A percentile compares a stretch with the other conserved stretches of the same genome.
Evolutionary conservation across 2,329 filamentous ascomycete species (phyloP).

Genomic region (Pseudomassariella vexata): DNA sequence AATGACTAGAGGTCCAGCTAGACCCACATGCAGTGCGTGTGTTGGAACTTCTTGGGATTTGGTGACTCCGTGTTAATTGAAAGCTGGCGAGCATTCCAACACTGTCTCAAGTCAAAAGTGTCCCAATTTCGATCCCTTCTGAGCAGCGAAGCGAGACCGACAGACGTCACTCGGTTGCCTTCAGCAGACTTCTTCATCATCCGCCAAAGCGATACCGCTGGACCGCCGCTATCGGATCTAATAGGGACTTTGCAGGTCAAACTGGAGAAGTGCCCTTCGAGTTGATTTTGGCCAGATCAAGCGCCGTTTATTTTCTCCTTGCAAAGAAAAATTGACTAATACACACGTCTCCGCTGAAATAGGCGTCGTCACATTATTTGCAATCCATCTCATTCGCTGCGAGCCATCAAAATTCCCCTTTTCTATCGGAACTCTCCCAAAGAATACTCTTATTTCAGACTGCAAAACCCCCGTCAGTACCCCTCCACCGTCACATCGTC

Average conservation of each 20-base stretch:
- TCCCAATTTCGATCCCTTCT: too few species aligned
- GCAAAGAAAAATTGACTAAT: conserved; percentile 15
- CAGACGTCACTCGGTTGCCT: too few species aligned
- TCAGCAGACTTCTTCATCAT: neutral
- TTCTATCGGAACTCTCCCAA: neutral
- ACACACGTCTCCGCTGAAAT: conserved; percentile 9
- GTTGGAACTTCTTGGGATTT: too few species aligned
- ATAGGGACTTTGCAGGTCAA: conserved; percentile 15
- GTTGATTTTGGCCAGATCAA: conserved; percentile 11
- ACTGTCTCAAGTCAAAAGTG: too few species aligned
- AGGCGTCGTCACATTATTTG: conserved; percentile 5
- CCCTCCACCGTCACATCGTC: conserved; percentile 3
- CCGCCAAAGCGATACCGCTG: conserved; percentile 1
- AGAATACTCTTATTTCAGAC: neutral
- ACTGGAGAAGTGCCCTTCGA: conserved; percentile 10
- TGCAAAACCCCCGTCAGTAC: neutral
- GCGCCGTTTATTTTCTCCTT: conserved; percentile 7
- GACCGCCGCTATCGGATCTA: conserved; percentile 19
- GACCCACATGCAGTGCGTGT: too few species aligned
- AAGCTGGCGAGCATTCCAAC: too few species aligned
- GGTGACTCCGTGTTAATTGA: too few species aligned
- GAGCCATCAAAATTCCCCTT: neutral
- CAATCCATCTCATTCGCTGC: conserved; percentile 2
- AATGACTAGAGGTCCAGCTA: too few species aligned
- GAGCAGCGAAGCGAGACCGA: too few species aligned